Percentiles rank a stretch among this genome's conserved stretches.
Conservation (phyloP, 345 rosid species). For the Lepidium africanum region DNA sequence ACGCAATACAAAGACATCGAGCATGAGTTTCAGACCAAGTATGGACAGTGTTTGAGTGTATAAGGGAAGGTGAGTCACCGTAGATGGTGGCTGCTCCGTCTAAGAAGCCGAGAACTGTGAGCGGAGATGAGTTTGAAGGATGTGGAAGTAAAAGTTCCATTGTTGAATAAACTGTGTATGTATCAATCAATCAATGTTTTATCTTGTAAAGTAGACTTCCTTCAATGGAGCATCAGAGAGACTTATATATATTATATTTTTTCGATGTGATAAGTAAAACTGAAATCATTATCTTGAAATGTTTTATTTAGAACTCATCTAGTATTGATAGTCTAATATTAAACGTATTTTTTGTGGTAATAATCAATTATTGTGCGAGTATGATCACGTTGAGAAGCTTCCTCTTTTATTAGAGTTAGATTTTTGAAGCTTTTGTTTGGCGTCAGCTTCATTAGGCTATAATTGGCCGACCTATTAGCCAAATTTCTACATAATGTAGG, state of each 20-base stretch:
- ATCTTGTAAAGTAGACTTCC: background rate
- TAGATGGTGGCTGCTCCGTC: slow-evolving; percentile 50
- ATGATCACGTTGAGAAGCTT: background rate
- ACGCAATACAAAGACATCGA: slow-evolving; percentile 58
- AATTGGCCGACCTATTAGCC: no score
- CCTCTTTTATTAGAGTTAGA: background rate
- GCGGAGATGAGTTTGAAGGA: slow-evolving; percentile 42
- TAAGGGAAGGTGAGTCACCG: slow-evolving; percentile 43
- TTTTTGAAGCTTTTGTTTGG: no score
- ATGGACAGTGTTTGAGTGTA: slow-evolving; percentile 30
- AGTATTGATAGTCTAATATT: background rate
- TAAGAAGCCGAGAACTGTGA: slow-evolving; percentile 42
- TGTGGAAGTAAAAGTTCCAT: slow-evolving; percentile 41
- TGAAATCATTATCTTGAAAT: background rate
- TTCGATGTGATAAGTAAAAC: background rate
- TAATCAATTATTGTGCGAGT: background rate
- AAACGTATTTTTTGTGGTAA: no score
- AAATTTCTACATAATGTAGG: no score
- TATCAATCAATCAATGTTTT: background rate
- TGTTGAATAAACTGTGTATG: background rate
- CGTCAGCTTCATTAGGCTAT: no score
- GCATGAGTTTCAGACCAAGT: slow-evolving; percentile 55
- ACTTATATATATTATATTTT: background rate
- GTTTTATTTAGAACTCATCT: background rate
- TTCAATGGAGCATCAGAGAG: background rate